Evolutionary conservation across 768 basidiomycete species (phyloP).

Genomic region (Sutorius australiensis): DNA sequence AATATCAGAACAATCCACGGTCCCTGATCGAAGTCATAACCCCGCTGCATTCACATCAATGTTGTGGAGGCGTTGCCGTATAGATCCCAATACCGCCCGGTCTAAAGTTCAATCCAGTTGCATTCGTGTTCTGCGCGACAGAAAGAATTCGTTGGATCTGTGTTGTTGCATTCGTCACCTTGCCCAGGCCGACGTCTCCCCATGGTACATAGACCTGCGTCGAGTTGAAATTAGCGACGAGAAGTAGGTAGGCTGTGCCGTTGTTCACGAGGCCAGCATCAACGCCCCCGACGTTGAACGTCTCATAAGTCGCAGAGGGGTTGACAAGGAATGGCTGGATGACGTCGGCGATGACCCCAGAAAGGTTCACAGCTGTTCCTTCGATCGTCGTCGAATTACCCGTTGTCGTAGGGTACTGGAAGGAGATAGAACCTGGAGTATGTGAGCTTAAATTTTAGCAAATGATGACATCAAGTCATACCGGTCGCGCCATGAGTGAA

Average conservation of each 20-base stretch:
- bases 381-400: constrained; percentile 24
- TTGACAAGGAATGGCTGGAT: constrained; percentile 24
- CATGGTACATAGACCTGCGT: constrained; percentile 13
- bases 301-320: constrained; percentile 1
- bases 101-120: constrained; percentile 19
- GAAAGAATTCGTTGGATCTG: constrained; percentile 19
- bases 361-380: constrained; percentile 13
- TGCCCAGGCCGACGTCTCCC: constrained; percentile 13
- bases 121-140: constrained; percentile 12
- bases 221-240: constrained; percentile 15
- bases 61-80: constrained; percentile 5
- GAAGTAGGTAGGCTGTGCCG: constrained; percentile 21
- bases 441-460: neutral
- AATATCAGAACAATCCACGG: no score
- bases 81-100: constrained; percentile 22
- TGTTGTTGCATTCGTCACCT: constrained; percentile 9
- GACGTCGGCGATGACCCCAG: neutral
- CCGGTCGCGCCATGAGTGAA: constrained; percentile 28
- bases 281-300: constrained; percentile 17
- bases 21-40: no score
- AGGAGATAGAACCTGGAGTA: constrained; percentile 27
- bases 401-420: constrained; percentile 24
- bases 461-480: neutral
- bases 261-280: constrained; percentile 24
- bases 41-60: no score